These are phyloP conservation scores for Naganishia friedmannii DNA, from an alignment of 768 basidiomycete species.

Conservation along the genomic window DNA sequence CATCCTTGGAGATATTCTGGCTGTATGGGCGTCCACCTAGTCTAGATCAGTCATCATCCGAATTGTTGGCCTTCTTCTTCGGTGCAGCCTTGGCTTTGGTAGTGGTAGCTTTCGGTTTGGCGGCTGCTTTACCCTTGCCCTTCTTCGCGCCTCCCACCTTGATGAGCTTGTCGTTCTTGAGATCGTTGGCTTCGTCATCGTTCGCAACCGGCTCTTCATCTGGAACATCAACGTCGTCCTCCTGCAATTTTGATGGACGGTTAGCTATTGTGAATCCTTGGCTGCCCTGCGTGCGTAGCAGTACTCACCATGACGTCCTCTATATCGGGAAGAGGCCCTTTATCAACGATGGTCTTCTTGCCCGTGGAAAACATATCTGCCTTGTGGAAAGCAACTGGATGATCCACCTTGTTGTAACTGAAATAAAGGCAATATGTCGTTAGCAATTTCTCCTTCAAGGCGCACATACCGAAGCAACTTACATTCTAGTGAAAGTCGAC, in stretches of 20 bases:
- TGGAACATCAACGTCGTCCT: conserved; percentile 55
- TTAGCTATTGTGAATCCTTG: conserved; percentile 25
- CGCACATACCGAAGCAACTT: conserved; percentile 41
- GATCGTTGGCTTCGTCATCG: conserved; percentile 50
- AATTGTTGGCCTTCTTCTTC: conserved; percentile 13
- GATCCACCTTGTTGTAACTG: conserved; percentile 84
- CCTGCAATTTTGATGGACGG: conserved; percentile 42
- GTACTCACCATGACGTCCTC: conserved; percentile 80
- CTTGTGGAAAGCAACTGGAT: conserved; percentile 94
- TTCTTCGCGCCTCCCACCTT: conserved; percentile 55
- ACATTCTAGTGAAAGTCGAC: conserved; percentile 80
- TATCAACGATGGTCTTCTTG: conserved; percentile 72
- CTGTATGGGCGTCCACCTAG: too few species aligned
- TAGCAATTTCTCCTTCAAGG: background rate
- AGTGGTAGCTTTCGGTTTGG: conserved; percentile 32
- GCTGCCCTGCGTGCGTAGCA: background rate
- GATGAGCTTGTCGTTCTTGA: conserved; percentile 63
- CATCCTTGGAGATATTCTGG: too few species aligned
- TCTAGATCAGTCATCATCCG: background rate
- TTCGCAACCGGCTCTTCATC: conserved; percentile 57
- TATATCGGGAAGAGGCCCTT: conserved; percentile 74
- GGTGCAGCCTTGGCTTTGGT: conserved; percentile 19
- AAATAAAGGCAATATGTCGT: background rate
- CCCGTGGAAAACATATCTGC: conserved; percentile 67
- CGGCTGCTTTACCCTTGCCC: conserved; percentile 48